Base-by-base conservation (phyloP, 371 early-diverging fungal genomes). In the Coemansia sp. region DNA sequence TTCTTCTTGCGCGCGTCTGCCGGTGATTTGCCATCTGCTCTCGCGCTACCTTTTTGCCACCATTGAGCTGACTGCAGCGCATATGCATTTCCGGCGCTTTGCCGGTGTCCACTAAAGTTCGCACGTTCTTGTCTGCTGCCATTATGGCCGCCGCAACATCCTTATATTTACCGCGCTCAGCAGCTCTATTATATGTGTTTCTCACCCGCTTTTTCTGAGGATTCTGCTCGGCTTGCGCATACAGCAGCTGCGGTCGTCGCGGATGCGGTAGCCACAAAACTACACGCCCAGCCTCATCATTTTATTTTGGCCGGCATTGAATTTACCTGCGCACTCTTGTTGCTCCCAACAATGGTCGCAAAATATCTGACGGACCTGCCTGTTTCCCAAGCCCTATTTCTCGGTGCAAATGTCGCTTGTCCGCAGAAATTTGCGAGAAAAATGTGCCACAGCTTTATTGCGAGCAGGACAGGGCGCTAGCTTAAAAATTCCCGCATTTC, bases 291-390 rank as follows among this genome's bases (percentile, higher is more conserved):
- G n/a, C 43, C 18, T 9, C 18, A 9, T n/a, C 18, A 46, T 16
- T 46, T 46, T 46, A 14, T 46, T n/a, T 16, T 46, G 46, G 9
- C 18, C 18, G 24, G 18, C 16, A 16, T 46, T 46, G 46, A 46
- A 46, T 46, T 46, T 16, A n/a, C 46, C 46, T 46, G 46, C 46
- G 18, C 46, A 46, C 46, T 46, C 46, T 46, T 46, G n/a, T 18
- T 46, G 18, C 8, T 3, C 18, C 3, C 24, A 46, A 46, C 46
- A 46, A 46, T 46, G 46, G 46, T 46, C 18, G 46, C 46, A 16
- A 46, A 46, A 46, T 46, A 46, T 46, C 46, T 46, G 46, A 46
- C 46, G 46, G 18, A n/a, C 46, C 5, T 46, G 24, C 24, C 24
- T 18, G 9, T n/a, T 24, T 46, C 46, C 46, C 46, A 16, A 46